Evolutionary conservation across 2,329 filamentous ascomycete genomes (phyloP), one percentile per base, ranked within the genome.

Genomic region (Sordariomycetes sp.): DNA sequence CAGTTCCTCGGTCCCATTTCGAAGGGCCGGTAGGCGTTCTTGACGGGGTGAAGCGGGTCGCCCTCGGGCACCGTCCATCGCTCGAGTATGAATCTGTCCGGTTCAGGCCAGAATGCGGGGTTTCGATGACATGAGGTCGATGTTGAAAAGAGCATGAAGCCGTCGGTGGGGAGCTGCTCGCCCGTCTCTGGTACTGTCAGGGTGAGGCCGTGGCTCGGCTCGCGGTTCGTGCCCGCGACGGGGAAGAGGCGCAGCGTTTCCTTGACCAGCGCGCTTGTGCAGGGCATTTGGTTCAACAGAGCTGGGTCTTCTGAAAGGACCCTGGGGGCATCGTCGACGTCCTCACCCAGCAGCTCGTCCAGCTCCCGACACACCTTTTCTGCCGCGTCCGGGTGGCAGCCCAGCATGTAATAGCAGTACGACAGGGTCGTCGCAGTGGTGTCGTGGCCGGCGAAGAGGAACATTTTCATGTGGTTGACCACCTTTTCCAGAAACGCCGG

Each of bases 161-260:
- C 32, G 19, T 32, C 27, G 14, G 35, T 66, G 2, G 63, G 55
- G 36, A 62, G 62, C 4, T 53, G 47, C 27, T 53, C 47, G 11
- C 63, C 61, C 2, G 63, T 61, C n/a, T 58, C 53, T 2, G 53
- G 59, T 27, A 70, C 48, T 21, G 53, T 58, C 33, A 63, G 48
- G 24, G 57, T 58, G 45, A 61, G 55, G 10, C 52, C 56, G 5
- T 37, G 36, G 11, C 41, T 32, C 6, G 56, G 57, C 12, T 38
- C 32, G 15, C 68, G 60, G 17, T 64, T 55, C 3, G 60, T 61
- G 15, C 58, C 21, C 52, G 47, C 66, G 3, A 70, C 63, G 0
- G 70, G 66, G 42, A 64, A 70, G 21, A 75, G 44, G 5, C 72
- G 60, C 4, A 76, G 54, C 1, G 61, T 59, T 48, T 77, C 72